These are phyloP conservation scores for Botrytis porri DNA, from an alignment of 2,329 filamentous ascomycete species.

Conservation along the genomic window DNA sequence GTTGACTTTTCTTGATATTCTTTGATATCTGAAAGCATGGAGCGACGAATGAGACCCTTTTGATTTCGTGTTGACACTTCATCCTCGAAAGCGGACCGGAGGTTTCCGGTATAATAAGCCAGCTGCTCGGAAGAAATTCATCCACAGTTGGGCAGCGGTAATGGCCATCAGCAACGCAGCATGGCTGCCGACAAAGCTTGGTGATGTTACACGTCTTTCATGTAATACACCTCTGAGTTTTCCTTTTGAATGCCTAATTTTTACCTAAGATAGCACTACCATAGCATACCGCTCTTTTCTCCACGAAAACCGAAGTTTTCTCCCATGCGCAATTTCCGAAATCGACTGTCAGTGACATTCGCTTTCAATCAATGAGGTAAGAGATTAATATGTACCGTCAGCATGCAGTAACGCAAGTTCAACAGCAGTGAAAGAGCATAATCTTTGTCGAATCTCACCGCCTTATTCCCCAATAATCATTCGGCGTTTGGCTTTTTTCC, in stretches of 20 bases:
- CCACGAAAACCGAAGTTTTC: neutral
- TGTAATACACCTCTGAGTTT: neutral
- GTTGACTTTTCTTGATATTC: neutral
- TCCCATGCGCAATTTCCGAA: slow-evolving; percentile 4
- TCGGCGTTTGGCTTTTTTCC: neutral
- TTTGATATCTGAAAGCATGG: neutral
- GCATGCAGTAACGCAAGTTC: slow-evolving; percentile 7
- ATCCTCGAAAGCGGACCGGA: neutral
- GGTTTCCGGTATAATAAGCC: neutral
- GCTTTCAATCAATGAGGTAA: slow-evolving; percentile 7
- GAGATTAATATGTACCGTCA: slow-evolving; percentile 11
- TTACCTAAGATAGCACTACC: neutral
- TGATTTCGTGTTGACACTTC: neutral
- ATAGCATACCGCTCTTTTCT: slow-evolving; percentile 12
- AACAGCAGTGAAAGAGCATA: neutral
- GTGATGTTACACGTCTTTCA: neutral
- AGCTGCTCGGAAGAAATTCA: neutral
- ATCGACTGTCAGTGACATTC: slow-evolving; percentile 10
- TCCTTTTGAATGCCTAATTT: neutral
- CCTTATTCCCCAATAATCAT: slow-evolving; percentile 1
- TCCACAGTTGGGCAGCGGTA: neutral
- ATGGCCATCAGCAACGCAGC: neutral
- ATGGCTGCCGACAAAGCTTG: neutral
- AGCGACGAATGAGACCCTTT: neutral
- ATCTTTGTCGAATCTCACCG: neutral